A percentile compares a stretch with the other conserved stretches of the same genome.
phyloP scores from a whole-genome alignment of 805 yeast genomes.

The Candida ulmi region DNA sequence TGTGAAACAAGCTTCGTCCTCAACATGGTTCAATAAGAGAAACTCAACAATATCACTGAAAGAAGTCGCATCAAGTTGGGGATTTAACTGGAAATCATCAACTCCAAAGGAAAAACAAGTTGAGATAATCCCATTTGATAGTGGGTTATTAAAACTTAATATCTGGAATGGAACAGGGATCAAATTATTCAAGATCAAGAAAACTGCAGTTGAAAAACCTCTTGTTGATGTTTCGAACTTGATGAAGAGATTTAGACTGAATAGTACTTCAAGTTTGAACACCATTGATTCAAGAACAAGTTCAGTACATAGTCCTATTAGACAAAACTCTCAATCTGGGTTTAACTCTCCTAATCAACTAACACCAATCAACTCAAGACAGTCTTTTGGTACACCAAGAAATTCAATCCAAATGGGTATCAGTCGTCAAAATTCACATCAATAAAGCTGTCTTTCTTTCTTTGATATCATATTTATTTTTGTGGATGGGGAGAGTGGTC shows the following conservation, averaged over 20 bases:
- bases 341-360: conserved; percentile 20
- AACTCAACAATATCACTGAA: conserved; percentile 19
- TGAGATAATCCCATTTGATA: conserved; percentile 5
- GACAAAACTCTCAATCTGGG: conserved; percentile 11
- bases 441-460: not conserved
- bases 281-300: conserved; percentile 13
- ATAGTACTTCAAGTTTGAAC: conserved; percentile 21
- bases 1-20: conserved; percentile 7
- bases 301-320: conserved; percentile 5
- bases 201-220: conserved; percentile 34
- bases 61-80: conserved; percentile 34
- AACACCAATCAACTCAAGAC: conserved; percentile 24
- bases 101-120: conserved; percentile 6
- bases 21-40: conserved; percentile 21
- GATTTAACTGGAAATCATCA: conserved; percentile 22
- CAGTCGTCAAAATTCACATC: conserved; percentile 14
- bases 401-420: conserved; percentile 14
- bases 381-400: conserved; percentile 23
- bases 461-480: too few relatives aligned
- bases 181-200: conserved; percentile 30
- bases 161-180: conserved; percentile 15
- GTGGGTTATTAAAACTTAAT: not conserved
- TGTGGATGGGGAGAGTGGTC: too few relatives aligned
- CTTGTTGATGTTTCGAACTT: conserved; percentile 35
- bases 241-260: conserved; percentile 31